These are phyloP conservation scores for Alternaria viburni DNA, from an alignment of 2,329 filamentous ascomycete genomes.

Conservation along the genomic window DNA sequence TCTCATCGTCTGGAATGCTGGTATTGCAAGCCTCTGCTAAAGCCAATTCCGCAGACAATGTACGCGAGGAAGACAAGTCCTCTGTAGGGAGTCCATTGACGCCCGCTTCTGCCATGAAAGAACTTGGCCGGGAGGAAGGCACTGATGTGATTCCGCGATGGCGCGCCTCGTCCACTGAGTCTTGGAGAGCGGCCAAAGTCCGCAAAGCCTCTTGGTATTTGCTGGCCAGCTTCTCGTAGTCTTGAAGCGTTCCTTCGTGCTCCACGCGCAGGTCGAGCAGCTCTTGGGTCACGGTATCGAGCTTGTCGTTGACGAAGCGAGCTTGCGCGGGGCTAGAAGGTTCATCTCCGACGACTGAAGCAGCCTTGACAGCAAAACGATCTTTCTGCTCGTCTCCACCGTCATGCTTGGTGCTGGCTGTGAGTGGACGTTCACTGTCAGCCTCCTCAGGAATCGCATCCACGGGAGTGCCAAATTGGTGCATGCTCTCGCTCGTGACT, in stretches of 20 bases:
- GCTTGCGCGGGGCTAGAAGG: conserved; percentile 78
- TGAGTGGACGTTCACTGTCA: conserved; percentile 38
- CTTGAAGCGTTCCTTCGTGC: conserved; percentile 81
- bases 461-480: conserved; percentile 42
- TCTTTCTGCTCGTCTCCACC: conserved; percentile 19
- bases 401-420: conserved; percentile 28
- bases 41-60: conserved; percentile 91
- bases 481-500: conserved; percentile 29
- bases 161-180: conserved; percentile 78
- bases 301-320: conserved; percentile 87
- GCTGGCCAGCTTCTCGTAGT: conserved; percentile 79
- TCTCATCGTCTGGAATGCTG: conserved; percentile 37
- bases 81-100: conserved; percentile 71
- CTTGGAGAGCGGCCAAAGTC: conserved; percentile 82
- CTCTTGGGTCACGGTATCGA: conserved; percentile 90
- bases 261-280: conserved; percentile 88
- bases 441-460: conserved; percentile 48
- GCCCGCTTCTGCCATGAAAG: conserved; percentile 83
- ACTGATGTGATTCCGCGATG: conserved; percentile 61
- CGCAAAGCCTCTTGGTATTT: conserved; percentile 92
- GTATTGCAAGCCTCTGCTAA: conserved; percentile 71
- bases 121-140: conserved; percentile 69
- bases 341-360: conserved; percentile 48
- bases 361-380: conserved; percentile 15
- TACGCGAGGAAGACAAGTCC: conserved; percentile 80